These are phyloP conservation scores for Avena sativa DNA, from an alignment of 176 grass and related monocot genomes.

Conservation along the genomic window DNA sequence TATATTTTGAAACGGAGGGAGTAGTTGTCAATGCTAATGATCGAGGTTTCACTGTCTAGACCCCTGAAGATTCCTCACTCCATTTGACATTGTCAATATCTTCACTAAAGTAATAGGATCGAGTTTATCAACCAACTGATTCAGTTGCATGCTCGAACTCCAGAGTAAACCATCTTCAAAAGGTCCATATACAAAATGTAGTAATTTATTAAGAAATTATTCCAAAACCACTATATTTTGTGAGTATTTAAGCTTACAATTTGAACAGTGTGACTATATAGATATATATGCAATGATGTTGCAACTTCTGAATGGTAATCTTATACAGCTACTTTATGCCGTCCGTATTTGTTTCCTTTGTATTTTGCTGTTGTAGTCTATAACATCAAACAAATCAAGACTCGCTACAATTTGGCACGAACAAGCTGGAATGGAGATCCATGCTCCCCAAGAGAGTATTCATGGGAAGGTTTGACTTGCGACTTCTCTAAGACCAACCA, in stretches of 20 bases:
- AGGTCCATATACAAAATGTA: not conserved
- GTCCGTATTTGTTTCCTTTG: not conserved
- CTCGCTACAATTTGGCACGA: not conserved
- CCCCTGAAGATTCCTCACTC: not conserved
- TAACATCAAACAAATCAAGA: not conserved
- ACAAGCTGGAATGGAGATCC: not conserved
- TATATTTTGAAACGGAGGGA: too few species aligned
- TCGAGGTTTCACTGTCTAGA: not conserved
- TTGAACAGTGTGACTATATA: too few species aligned
- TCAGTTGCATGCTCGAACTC: not conserved
- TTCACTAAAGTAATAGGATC: too few species aligned
- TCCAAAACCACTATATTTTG: too few species aligned
- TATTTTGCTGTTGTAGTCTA: not conserved
- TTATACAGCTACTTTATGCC: not conserved
- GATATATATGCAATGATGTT: not conserved
- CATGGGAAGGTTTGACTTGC: not conserved
- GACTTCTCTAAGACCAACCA: not conserved
- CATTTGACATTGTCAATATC: not conserved
- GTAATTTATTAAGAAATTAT: too few species aligned
- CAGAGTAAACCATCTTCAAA: not conserved
- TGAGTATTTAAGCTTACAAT: too few species aligned
- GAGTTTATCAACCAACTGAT: not conserved
- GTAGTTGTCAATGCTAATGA: not conserved
- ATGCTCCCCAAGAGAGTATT: not conserved
- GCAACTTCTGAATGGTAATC: not conserved